phyloP scores from a whole-genome alignment of 2,329 filamentous ascomycete genomes.

The Metarhizium anisopliae region DNA sequence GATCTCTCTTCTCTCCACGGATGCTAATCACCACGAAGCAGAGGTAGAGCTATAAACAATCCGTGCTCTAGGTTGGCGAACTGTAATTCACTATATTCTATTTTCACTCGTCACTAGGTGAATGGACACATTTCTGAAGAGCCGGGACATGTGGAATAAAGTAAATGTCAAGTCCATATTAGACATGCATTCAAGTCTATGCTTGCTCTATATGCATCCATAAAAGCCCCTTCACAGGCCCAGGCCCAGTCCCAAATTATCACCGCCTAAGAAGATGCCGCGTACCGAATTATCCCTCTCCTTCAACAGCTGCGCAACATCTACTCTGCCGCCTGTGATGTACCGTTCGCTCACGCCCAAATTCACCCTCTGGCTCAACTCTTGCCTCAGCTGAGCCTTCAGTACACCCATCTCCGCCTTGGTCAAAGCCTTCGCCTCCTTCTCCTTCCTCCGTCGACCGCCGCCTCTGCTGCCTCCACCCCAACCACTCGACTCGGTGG shows the following conservation, averaged over 20 bases:
- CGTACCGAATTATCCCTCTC: conserved; percentile 42
- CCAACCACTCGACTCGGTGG: conserved; percentile 57
- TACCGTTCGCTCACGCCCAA: conserved; percentile 83
- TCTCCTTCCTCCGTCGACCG: conserved; percentile 66
- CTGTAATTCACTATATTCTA: too few relatives aligned
- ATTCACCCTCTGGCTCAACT: conserved; percentile 70
- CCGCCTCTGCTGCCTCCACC: conserved; percentile 60
- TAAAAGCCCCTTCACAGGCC: background rate
- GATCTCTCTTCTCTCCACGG: conserved; percentile 26
- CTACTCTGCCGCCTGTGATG: conserved; percentile 73
- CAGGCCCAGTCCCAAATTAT: conserved; percentile 26
- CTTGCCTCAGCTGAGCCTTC: conserved; percentile 60
- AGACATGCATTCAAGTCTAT: background rate
- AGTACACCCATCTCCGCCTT: conserved; percentile 67
- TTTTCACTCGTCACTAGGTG: too few relatives aligned
- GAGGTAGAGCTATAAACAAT: conserved; percentile 25
- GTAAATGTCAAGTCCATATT: background rate
- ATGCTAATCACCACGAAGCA: conserved; percentile 19
- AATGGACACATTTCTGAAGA: too few relatives aligned
- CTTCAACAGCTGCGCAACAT: conserved; percentile 62
- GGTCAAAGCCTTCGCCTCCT: conserved; percentile 54
- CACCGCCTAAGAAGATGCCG: conserved; percentile 29
- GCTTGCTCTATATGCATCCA: background rate
- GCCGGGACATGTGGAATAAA: background rate
- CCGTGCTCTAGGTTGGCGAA: background rate